phyloP scores from a whole-genome alignment of 345 rosid genomes.

The Dovyalis caffra region DNA sequence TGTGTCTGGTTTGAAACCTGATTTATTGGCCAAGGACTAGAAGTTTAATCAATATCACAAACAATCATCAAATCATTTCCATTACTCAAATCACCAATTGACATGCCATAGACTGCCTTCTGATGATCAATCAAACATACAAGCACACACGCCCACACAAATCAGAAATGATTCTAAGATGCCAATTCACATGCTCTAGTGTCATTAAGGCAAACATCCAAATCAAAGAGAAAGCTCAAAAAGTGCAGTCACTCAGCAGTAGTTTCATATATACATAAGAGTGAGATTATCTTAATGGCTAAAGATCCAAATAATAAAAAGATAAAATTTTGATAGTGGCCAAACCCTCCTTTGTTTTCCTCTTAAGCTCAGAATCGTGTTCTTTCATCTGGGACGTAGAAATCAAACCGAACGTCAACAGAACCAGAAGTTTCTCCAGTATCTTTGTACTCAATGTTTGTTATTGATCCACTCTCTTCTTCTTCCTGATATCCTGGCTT shows the following conservation, averaged over 20 bases:
- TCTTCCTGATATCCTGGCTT: slow-evolving; percentile 73
- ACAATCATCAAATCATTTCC: background rate
- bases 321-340: slow-evolving; percentile 1
- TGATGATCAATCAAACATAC: background rate
- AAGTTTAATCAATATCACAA: background rate
- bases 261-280: slow-evolving; percentile 45
- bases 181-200: background rate
- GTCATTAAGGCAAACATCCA: background rate
- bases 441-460: slow-evolving; percentile 77
- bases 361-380: slow-evolving; percentile 16
- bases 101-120: background rate
- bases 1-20: background rate
- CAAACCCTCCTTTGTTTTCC: slow-evolving; percentile 10
- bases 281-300: slow-evolving; percentile 25
- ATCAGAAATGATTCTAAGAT: background rate
- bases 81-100: background rate
- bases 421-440: slow-evolving; percentile 65
- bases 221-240: background rate
- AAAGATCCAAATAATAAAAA: slow-evolving; percentile 22
- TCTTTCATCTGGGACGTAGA: slow-evolving; percentile 73
- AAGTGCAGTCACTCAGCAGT: slow-evolving; percentile 12
- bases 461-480: slow-evolving; percentile 61
- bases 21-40: background rate
- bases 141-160: background rate
- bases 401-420: slow-evolving; percentile 89